Percentiles rank a stretch among this genome's conserved stretches.
phyloP scores from a whole-genome alignment of 2,329 filamentous ascomycete genomes.

The Tolypocladium inflatum region DNA sequence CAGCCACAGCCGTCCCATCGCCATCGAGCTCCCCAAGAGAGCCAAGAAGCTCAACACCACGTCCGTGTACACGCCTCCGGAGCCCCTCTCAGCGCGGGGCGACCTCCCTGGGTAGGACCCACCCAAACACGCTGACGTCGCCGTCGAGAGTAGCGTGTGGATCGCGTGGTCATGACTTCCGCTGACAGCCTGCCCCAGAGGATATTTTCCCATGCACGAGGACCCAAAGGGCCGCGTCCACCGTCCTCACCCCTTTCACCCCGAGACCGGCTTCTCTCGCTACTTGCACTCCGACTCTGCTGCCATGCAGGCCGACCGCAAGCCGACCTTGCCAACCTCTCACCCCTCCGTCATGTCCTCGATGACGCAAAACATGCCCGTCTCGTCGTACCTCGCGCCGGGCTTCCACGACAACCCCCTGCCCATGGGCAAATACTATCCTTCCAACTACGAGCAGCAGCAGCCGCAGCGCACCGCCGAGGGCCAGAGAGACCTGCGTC shows the following conservation, averaged over 20 bases:
- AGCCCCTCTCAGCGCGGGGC: slow-evolving; percentile 46
- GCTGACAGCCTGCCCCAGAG: slow-evolving; percentile 26
- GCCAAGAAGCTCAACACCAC: slow-evolving; percentile 28
- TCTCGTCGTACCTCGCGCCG: slow-evolving; percentile 41
- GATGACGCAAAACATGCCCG: slow-evolving; percentile 27
- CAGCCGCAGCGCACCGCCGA: slow-evolving; percentile 9
- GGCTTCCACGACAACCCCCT: slow-evolving; percentile 37
- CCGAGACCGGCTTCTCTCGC: slow-evolving; percentile 29
- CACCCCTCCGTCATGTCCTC: slow-evolving; percentile 11
- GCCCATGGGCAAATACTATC: slow-evolving; percentile 54
- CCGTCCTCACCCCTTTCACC: slow-evolving; percentile 42
- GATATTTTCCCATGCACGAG: slow-evolving; percentile 52
- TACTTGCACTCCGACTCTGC: slow-evolving; percentile 21
- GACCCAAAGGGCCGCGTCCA: slow-evolving; percentile 37
- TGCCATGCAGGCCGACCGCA: slow-evolving; percentile 15
- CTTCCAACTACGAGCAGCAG: slow-evolving; percentile 46
- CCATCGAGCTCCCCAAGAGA: slow-evolving; percentile 37
- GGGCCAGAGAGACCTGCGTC: slow-evolving; percentile 1
- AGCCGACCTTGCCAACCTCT: neutral
- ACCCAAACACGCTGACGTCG: neutral
- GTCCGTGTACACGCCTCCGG: slow-evolving; percentile 32
- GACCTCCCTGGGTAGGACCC: slow-evolving; percentile 45
- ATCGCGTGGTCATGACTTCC: neutral
- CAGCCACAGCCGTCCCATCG: slow-evolving; percentile 36
- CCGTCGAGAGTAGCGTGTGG: neutral